Conservation (phyloP, 192 early-diverging fungal species). For the Mortierella alpina region DNA sequence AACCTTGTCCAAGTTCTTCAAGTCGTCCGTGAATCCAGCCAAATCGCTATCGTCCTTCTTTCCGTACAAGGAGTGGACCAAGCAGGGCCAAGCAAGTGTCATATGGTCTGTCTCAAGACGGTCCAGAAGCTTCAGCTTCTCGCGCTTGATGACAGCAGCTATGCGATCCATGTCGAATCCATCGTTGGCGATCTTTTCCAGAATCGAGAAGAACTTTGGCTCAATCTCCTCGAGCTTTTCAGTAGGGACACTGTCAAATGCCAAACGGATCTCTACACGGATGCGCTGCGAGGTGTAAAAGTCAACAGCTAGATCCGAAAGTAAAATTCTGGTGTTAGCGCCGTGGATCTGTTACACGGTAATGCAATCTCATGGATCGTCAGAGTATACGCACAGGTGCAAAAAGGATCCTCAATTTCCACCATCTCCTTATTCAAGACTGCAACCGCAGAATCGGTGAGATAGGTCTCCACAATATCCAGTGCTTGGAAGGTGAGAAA, state of each 20-base stretch:
- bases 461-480: conserved; percentile 55
- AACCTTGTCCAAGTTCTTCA: conserved; percentile 56
- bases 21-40: conserved; percentile 53
- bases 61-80: conserved; percentile 66
- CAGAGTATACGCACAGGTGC: conserved; percentile 55
- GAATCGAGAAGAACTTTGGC: conserved; percentile 55
- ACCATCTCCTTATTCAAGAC: conserved; percentile 70
- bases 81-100: conserved; percentile 43
- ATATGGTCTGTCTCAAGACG: conserved; percentile 42
- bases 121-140: conserved; percentile 59
- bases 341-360: no score
- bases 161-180: conserved; percentile 71
- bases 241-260: conserved; percentile 64
- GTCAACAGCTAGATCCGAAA: conserved; percentile 47
- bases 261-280: conserved; percentile 54
- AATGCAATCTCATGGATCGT: background rate
- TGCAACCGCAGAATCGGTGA: conserved; percentile 69
- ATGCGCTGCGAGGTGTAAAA: conserved; percentile 60
- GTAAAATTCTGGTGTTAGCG: background rate
- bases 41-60: conserved; percentile 61
- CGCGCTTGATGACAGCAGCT: conserved; percentile 61
- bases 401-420: conserved; percentile 69
- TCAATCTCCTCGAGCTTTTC: conserved; percentile 63
- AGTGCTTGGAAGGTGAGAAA: conserved; percentile 34
- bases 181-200: conserved; percentile 57